Evolutionary conservation across 768 basidiomycete species (phyloP), one percentile per base, ranked within the genome.

Genomic region (Tephrocybe rancida): DNA sequence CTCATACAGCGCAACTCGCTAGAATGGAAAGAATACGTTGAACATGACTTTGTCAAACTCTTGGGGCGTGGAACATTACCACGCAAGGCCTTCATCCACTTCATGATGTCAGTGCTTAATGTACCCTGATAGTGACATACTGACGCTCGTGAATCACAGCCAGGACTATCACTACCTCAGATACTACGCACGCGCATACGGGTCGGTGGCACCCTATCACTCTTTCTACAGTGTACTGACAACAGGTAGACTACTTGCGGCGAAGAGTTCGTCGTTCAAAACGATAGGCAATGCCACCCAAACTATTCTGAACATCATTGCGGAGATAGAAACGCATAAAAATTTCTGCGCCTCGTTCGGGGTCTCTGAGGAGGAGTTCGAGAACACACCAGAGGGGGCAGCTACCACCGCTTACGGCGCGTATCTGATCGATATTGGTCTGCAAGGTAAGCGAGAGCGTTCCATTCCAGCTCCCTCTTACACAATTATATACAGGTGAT

Each of bases 371-470:
- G 78, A 80, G 3, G 86, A 89, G 37, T 72, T 94, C 6, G 78
- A 82, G 44, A 66, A 61, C 14, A 85, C 86, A 1, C 74, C 78
- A 3, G 92, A 95, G 64, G 81, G 85, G 0, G 61, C 85, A 0
- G 82, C 85, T 5, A 92, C 90, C 25, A 88, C 83, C 2, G 93
- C 93, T 0, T 98, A 98, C 63, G 91, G 92, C 0, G 86, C 87
- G 7, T 98, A 87, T 70, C 77, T 97, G 25, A 72, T 97, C 21
- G 90, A 96, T 67, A 73, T 84, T 0, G 92, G 92, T 0, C 59
- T 90, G 10, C 84, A 77, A 74, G 89, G 88, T 84, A 35, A 32
- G 69, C 59, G 34, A 26, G 9, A 37, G 14, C 29, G 2, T 16
- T 22, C 2, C 41, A 26, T 45, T 7, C 18, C 30, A 11, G 35